These are phyloP conservation scores for Phytophthora uliginosa DNA, from an alignment of 352 stramenopile genomes.

Conservation along the genomic window DNA sequence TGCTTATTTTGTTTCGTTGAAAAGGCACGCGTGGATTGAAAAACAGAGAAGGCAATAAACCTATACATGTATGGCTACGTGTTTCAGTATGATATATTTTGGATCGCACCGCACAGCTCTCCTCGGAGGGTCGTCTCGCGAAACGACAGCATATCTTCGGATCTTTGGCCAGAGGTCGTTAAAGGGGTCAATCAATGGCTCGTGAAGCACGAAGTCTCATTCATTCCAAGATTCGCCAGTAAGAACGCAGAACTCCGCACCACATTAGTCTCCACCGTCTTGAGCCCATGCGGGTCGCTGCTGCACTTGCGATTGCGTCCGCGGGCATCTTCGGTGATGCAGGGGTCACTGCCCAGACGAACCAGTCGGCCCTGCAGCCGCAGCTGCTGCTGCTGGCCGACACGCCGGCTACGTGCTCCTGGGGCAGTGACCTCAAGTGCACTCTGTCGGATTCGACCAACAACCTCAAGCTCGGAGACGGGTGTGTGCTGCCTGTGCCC, in stretches of 20 bases:
- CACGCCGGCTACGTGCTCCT: neutral
- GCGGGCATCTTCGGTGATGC: neutral
- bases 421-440: neutral
- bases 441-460: neutral
- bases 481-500: constrained; percentile 25
- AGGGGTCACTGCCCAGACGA: neutral
- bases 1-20: no score
- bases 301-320: neutral
- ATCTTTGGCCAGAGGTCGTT: neutral
- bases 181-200: neutral
- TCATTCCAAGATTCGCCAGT: neutral
- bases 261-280: neutral
- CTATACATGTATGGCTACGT: no score
- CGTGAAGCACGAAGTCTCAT: neutral
- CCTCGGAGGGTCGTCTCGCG: neutral
- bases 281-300: neutral
- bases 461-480: constrained; percentile 6
- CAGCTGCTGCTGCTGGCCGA: neutral
- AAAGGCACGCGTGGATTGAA: no score
- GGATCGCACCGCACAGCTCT: no score
- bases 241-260: neutral
- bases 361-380: neutral
- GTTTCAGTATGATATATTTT: no score
- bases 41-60: no score
- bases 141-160: neutral